Conservation (phyloP, 192 early-diverging fungal genomes). For the Dimargaris cristalligena region DNA sequence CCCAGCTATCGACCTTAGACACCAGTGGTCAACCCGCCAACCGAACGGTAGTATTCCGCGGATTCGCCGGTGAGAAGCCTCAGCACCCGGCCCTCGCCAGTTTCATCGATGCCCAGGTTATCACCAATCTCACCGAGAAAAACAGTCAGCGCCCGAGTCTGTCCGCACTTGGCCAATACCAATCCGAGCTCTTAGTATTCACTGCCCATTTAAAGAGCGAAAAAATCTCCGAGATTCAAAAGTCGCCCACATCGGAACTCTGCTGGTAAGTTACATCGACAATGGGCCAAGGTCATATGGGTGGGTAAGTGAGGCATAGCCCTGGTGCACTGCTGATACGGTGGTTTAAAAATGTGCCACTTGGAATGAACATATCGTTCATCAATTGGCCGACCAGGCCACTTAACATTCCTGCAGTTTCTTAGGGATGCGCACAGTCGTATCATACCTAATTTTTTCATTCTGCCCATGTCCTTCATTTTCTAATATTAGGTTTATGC, state of each 20-base stretch:
- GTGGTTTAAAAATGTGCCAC: no score
- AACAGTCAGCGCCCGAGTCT: background rate
- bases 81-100: background rate
- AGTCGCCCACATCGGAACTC: background rate
- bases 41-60: slow-evolving; percentile 3
- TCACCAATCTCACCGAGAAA: background rate
- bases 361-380: background rate
- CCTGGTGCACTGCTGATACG: no score
- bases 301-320: background rate
- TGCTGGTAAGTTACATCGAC: slow-evolving; percentile 1
- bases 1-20: background rate
- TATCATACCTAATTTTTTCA: no score
- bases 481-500: slow-evolving; percentile 1
- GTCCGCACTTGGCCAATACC: background rate
- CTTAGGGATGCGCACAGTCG: no score
- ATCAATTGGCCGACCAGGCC: no score
- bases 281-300: background rate
- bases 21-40: background rate
- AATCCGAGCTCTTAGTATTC: slow-evolving; percentile 4
- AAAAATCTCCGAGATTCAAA: background rate
- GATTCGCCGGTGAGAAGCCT: slow-evolving; percentile 4
- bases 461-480: no score
- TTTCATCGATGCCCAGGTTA: background rate
- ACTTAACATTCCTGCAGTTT: no score
- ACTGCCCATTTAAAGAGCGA: background rate